Percentiles rank a stretch among this genome's conserved stretches.
phyloP scores from a whole-genome alignment of 352 stramenopile species.

The Phytophthora lateralis region DNA sequence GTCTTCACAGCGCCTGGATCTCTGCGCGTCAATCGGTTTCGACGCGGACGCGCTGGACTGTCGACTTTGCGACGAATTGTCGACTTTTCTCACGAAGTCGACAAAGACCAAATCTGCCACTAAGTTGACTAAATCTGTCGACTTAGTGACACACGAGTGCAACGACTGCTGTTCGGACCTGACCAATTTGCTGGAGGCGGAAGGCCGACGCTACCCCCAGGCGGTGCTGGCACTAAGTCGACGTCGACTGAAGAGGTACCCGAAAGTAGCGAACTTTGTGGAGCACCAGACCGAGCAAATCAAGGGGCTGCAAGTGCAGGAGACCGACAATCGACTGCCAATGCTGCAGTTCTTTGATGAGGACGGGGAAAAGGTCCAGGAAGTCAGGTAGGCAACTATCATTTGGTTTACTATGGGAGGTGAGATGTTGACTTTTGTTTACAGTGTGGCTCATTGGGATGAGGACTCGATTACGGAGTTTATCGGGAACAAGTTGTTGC shows the following conservation, averaged over 20 bases:
- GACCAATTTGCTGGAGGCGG: constrained; percentile 34
- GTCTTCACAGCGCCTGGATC: constrained; percentile 9
- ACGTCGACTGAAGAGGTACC: constrained; percentile 60
- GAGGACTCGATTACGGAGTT: constrained; percentile 79
- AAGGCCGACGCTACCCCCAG: constrained; percentile 43
- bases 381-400: constrained; percentile 53
- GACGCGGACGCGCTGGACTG: constrained; percentile 67
- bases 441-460: constrained; percentile 73
- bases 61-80: constrained; percentile 56
- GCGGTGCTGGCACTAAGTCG: constrained; percentile 62
- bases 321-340: constrained; percentile 52
- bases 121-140: constrained; percentile 6
- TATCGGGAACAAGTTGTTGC: constrained; percentile 61
- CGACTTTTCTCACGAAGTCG: constrained; percentile 31
- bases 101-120: not conserved
- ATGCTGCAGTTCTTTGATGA: constrained; percentile 73
- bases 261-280: constrained; percentile 75
- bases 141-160: constrained; percentile 39
- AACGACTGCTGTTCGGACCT: constrained; percentile 59
- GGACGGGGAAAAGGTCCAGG: constrained; percentile 52
- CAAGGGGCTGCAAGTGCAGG: constrained; percentile 53
- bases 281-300: constrained; percentile 51
- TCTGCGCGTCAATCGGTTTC: constrained; percentile 55
- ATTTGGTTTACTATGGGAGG: constrained; percentile 2
- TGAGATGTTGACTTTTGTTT: not conserved